These are phyloP conservation scores for Aethionema arabicum DNA, from an alignment of 345 rosid species.

Conservation along the genomic window DNA sequence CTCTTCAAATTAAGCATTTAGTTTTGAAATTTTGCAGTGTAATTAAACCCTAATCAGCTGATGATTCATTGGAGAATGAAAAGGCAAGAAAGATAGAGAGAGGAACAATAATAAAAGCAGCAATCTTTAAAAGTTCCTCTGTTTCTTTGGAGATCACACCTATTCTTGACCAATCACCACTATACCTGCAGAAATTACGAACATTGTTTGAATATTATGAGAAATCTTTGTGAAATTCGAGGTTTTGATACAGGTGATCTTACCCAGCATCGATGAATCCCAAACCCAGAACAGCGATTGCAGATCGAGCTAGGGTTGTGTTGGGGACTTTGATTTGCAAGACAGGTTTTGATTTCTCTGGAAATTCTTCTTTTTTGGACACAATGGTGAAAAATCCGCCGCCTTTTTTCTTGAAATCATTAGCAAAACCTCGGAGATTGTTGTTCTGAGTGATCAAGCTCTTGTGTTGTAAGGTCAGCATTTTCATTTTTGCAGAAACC, in stretches of 20 bases:
- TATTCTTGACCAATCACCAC: conserved; percentile 96
- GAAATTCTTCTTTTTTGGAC: conserved; percentile 42
- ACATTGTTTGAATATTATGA: conserved; percentile 1
- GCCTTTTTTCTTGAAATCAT: conserved; percentile 26
- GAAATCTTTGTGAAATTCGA: neutral
- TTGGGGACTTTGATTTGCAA: conserved; percentile 36
- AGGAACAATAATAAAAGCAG: conserved; percentile 70
- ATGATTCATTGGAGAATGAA: conserved; percentile 44
- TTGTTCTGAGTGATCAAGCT: conserved; percentile 27
- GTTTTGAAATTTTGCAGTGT: neutral
- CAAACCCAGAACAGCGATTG: conserved; percentile 49
- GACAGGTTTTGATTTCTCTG: conserved; percentile 31
- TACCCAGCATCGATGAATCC: conserved; percentile 91
- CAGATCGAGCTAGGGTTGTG: conserved; percentile 44
- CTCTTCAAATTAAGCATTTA: neutral
- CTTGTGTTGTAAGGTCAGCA: conserved; percentile 35
- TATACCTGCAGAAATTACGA: conserved; percentile 45
- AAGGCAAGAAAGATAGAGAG: conserved; percentile 51
- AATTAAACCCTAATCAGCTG: conserved; percentile 28
- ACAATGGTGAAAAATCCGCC: conserved; percentile 6
- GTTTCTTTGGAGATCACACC: conserved; percentile 70
- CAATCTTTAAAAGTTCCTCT: conserved; percentile 65
- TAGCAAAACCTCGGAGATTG: conserved; percentile 9
- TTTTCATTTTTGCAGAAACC: conserved; percentile 25
- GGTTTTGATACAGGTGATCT: neutral